Percentiles rank a stretch among this genome's conserved stretches.
Evolutionary conservation across 2,329 filamentous ascomycete species (phyloP).

Genomic region (Salinomyces thailandicus): DNA sequence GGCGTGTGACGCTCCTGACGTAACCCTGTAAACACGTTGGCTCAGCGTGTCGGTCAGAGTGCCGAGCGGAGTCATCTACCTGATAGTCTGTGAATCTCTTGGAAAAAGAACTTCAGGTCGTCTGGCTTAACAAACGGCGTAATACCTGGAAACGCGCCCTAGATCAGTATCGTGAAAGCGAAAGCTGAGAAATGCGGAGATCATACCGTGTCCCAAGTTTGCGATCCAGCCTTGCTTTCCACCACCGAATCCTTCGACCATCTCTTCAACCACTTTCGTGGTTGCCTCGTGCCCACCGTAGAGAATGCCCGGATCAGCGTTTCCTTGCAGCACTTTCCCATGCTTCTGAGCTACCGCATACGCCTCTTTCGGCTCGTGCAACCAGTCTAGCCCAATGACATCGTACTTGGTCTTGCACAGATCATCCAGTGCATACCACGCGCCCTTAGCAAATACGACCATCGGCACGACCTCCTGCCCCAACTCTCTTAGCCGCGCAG

Average conservation of each 20-base stretch:
- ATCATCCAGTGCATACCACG: slow-evolving; percentile 86
- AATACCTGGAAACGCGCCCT: too few species aligned
- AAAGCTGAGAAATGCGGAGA: slow-evolving; percentile 8
- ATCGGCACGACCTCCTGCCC: slow-evolving; percentile 76
- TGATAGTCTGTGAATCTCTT: slow-evolving; percentile 62
- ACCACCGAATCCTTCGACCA: slow-evolving; percentile 75
- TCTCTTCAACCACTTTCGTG: slow-evolving; percentile 68
- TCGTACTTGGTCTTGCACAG: slow-evolving; percentile 84
- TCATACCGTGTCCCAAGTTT: slow-evolving; percentile 87
- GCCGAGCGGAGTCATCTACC: slow-evolving; percentile 26
- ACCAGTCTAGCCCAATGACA: slow-evolving; percentile 90
- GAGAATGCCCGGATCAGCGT: slow-evolving; percentile 85
- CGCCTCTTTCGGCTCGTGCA: slow-evolving; percentile 78
- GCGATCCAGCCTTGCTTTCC: slow-evolving; percentile 92
- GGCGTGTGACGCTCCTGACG: slow-evolving; percentile 17
- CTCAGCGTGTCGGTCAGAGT: slow-evolving; percentile 9
- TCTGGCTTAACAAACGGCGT: slow-evolving; percentile 93
- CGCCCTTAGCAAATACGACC: slow-evolving; percentile 96
- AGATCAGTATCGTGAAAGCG: not conserved
- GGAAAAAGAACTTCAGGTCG: slow-evolving; percentile 83
- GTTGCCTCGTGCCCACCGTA: slow-evolving; percentile 79
- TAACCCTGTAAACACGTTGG: slow-evolving; percentile 23
- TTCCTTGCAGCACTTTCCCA: slow-evolving; percentile 80
- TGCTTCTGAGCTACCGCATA: slow-evolving; percentile 59
- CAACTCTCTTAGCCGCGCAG: slow-evolving; percentile 60